These are phyloP conservation scores for Colletotrichum destructivum DNA, from an alignment of 2,329 filamentous ascomycete genomes.

Conservation along the genomic window DNA sequence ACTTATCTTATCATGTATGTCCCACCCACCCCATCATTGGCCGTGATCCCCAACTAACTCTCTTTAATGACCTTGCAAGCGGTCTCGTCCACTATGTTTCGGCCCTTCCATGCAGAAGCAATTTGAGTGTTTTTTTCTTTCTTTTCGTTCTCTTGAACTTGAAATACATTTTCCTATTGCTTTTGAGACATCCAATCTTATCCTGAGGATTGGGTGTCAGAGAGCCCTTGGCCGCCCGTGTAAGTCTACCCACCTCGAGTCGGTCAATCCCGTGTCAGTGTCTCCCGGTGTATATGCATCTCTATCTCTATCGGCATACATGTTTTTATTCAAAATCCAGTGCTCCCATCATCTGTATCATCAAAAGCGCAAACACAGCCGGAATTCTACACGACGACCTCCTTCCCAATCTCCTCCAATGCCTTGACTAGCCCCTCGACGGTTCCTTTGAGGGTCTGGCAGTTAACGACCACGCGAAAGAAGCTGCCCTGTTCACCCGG, in stretches of 20 bases:
- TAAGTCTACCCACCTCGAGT: neutral
- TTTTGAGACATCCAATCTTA: neutral
- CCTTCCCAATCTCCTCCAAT: conserved; percentile 62
- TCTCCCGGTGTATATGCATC: neutral
- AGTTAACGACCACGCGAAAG: conserved; percentile 73
- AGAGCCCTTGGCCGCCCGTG: neutral
- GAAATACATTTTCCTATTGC: neutral
- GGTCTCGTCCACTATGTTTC: no score
- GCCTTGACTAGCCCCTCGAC: conserved; percentile 69
- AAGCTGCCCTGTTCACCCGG: conserved; percentile 70
- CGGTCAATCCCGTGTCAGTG: no score
- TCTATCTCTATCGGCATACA: neutral
- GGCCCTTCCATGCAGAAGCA: no score
- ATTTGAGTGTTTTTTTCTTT: no score
- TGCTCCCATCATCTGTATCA: neutral
- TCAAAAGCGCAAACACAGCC: neutral
- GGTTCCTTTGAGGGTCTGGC: conserved; percentile 67
- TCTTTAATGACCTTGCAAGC: no score
- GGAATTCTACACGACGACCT: conserved; percentile 40
- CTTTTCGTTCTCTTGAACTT: no score
- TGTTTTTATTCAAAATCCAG: neutral
- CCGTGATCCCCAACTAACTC: neutral
- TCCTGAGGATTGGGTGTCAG: neutral
- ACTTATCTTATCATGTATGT: conserved; percentile 42
- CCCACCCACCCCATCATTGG: neutral